Evolutionary conservation across 2,329 filamentous ascomycete genomes (phyloP).

Genomic region (Penicillium griseofulvum): DNA sequence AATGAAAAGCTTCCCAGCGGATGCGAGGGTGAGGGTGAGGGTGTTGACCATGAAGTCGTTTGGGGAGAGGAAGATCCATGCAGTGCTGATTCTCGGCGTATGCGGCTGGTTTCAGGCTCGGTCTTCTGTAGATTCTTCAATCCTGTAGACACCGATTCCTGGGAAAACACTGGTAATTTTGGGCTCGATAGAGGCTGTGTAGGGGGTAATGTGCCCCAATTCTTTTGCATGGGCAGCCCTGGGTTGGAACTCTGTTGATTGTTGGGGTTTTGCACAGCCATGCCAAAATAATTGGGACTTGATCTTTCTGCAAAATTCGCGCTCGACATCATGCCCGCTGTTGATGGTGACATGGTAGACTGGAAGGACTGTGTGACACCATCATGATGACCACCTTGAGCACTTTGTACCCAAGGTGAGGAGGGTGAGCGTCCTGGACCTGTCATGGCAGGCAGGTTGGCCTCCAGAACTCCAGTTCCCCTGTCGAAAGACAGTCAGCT

Average conservation of each 20-base stretch:
- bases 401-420: slow-evolving; percentile 32
- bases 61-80: slow-evolving; percentile 18
- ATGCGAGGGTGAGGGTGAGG: slow-evolving; percentile 1
- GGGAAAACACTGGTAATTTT: slow-evolving; percentile 32
- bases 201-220: slow-evolving; percentile 70
- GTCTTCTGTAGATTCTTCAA: slow-evolving; percentile 66
- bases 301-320: slow-evolving; percentile 28
- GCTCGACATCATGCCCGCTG: slow-evolving; percentile 17
- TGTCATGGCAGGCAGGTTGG: slow-evolving; percentile 31
- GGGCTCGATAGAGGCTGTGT: slow-evolving; percentile 63
- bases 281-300: slow-evolving; percentile 86
- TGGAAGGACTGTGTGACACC: slow-evolving; percentile 16
- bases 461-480: slow-evolving; percentile 11
- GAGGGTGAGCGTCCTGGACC: slow-evolving; percentile 33
- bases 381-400: slow-evolving; percentile 21
- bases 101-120: slow-evolving; percentile 21
- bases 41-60: not conserved
- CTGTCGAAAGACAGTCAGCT: not conserved
- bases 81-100: slow-evolving; percentile 18
- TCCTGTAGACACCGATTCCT: slow-evolving; percentile 78
- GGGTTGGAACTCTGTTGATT: slow-evolving; percentile 62
- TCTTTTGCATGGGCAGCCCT: slow-evolving; percentile 61
- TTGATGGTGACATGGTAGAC: slow-evolving; percentile 21
- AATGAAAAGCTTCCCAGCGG: not conserved
- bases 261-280: slow-evolving; percentile 60